Base-by-base conservation (phyloP, 768 basidiomycete genomes). In the Amyloporia xantha region DNA sequence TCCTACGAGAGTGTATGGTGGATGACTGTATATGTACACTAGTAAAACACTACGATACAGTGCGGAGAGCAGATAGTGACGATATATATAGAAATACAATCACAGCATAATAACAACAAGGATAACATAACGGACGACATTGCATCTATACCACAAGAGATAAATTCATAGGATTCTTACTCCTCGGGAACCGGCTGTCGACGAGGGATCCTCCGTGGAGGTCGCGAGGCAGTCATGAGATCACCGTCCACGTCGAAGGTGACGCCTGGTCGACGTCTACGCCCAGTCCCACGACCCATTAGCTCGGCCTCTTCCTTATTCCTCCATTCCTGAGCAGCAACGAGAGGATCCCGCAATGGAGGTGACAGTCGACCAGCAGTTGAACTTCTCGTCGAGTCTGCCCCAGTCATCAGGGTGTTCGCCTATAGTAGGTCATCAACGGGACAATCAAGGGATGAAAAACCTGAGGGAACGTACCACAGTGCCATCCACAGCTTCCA, bases 401-500 rank as follows among this genome's bases (percentile, higher is more conserved):
- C 84, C 4, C 88, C 88, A 13, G 84, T 86, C 23, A 89, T 63
- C 38, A 85, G 77, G 23, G 88, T 87, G 57, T 81, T 89, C 13
- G 81, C 66, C 82, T 84, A 37, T 13, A 56, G 10, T 41, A n/a
- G n/a, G n/a, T n/a, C n/a, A n/a, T n/a, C n/a, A n/a, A n/a, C n/a
- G n/a, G n/a, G 48, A 23, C 51, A 35, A 25, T 35, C n/a, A 39
- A 33, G 35, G 25, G 48, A 47, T 10, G 10, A 33, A n/a, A n/a
- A n/a, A n/a, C n/a, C n/a, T n/a, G n/a, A n/a, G n/a, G n/a, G n/a
- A 28, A 59, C 84, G 66, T 64, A 90, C 88, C 42, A 84, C 82
- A 47, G 86, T 87, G 30, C 88, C 88, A 58, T 89, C 80, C 55
- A 81, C 76, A 21, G 86, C 88, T 61, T 91, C 88, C 26, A 86